Conservation (phyloP, 177 flowering plant species). For the Telopea speciosissima region DNA sequence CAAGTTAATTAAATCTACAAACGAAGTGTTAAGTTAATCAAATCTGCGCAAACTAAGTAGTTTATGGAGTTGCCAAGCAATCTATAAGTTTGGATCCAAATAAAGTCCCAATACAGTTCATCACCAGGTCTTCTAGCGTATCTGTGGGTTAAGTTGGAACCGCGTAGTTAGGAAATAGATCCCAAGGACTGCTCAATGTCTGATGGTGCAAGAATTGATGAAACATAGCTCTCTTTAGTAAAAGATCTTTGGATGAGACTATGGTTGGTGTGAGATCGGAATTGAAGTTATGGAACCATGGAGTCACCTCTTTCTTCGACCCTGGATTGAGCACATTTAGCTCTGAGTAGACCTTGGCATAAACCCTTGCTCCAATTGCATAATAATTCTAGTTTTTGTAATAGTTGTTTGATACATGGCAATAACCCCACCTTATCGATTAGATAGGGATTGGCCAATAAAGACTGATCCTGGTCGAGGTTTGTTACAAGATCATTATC, state of each 20-base stretch:
- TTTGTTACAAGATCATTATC: no score
- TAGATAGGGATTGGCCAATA: neutral
- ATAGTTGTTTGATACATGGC: constrained; percentile 10
- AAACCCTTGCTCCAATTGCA: constrained; percentile 2
- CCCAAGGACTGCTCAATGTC: constrained; percentile 11
- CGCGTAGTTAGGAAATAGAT: constrained; percentile 7
- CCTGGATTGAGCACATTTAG: neutral
- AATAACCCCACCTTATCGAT: constrained; percentile 4
- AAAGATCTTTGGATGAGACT: neutral
- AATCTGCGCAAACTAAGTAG: no score
- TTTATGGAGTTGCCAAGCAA: constrained; percentile 7
- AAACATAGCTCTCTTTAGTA: neutral
- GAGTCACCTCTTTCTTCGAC: constrained; percentile 1
- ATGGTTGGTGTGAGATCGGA: constrained; percentile 4
- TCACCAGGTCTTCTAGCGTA: constrained; percentile 8
- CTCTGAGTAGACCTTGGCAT: constrained; percentile 2
- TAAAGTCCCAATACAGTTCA: constrained; percentile 21
- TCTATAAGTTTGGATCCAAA: constrained; percentile 9
- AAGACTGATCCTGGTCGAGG: neutral
- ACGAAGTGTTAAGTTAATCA: no score
- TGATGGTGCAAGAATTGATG: constrained; percentile 1
- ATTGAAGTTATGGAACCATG: neutral
- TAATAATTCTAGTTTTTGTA: neutral
- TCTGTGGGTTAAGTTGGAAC: constrained; percentile 13
- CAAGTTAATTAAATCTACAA: no score